Base-by-base conservation (phyloP, 2,329 filamentous ascomycete species). In the Curvularia lunata region DNA sequence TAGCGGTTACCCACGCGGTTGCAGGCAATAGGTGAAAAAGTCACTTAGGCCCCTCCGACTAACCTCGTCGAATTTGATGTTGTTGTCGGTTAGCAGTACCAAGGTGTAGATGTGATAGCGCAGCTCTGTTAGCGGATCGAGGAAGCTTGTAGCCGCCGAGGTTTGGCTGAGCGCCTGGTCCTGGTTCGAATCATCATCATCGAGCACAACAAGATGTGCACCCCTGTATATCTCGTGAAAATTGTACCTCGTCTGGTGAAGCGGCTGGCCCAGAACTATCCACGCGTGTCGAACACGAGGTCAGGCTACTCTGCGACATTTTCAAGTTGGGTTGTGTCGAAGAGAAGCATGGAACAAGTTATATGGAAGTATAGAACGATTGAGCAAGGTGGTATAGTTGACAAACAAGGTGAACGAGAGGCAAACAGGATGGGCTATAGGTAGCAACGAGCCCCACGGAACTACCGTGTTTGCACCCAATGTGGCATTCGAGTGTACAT, bases 121-220 rank as follows among this genome's bases (percentile, higher is more conserved):
- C 4, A 69, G 47, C 32, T 69, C 65, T 8, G 59, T 51, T 5
- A 65, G 60, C 12, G 67, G 56, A 27, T 62, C 58, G 21, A 63
- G 51, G 40, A 62, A 67, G 32, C 34, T 23, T 28, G 43, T 19
- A 6, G 40, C 43, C 19, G 41, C 27, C 47, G 23, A 12, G 37
- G 27, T 42, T n/a, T 23, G 19, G 9, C 46, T 19, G 19, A 41
- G 37, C 19, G 16, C 8, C 7, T 42, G 19, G n/a, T n/a, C 28
- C 18, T 25, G 3, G 7, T 23, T n/a, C 1, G 27, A 21, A 23
- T 46, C 55, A n/a, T 52, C 18, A n/a, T 52, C 18, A 5, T 40
- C 18, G 8, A 27, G 25, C n/a, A n/a, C 40, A 54, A 23, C 27
- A 28, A 21, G 13, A 12, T 28, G n/a, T 28, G 43, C 48, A 16